Evolutionary conservation across 345 rosid genomes (phyloP), one percentile per base, ranked within the genome.

Genomic region (Brassica juncea): DNA sequence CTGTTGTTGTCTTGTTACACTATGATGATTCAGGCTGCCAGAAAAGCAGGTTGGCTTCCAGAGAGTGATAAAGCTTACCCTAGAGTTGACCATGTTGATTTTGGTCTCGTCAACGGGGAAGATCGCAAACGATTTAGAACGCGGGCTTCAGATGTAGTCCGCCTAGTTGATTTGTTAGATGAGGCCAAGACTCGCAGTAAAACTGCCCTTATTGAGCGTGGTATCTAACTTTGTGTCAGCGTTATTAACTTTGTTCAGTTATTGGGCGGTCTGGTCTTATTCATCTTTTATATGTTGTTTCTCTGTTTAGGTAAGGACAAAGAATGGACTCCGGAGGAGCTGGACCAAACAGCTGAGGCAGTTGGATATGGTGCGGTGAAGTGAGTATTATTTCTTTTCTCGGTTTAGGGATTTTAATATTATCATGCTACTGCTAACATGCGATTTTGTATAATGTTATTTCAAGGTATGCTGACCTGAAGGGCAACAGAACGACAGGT

Each of bases 331-430:
- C 83, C 85, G 27, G 88, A 89, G 83, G 98, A 95, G 84, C 88
- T 95, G 74, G 98, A 90, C 82, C 87, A 90, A 83, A 95, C 89
- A 63, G 97, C 98, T 8, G 93, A 91, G 84, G 99, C 98, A 49
- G 80, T 93, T 80, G 99, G 98, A 78, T 95, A 95, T 84, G 97
- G 99, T 80, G 99, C 99, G 49, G 86, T 93, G 31, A 95, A 93
- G 99, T 95, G 87, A 93, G 96, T 73, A 74, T 8, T 55, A 31
- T 74, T 30, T 47, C 68, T 66, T 6, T 72, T 28, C 39, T 73
- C 7, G 8, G 9, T 52, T n/a, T 66, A 35, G 11, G 62, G 69
- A 58, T 8, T 61, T 62, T 34, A 23, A 10, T 27, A 54, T 37
- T 70, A 21, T 71, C 72, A 7, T 39, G 37, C 68, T 35, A 35